Base-by-base conservation (phyloP, 2,329 filamentous ascomycete genomes). In the Dendryphion nanum region DNA sequence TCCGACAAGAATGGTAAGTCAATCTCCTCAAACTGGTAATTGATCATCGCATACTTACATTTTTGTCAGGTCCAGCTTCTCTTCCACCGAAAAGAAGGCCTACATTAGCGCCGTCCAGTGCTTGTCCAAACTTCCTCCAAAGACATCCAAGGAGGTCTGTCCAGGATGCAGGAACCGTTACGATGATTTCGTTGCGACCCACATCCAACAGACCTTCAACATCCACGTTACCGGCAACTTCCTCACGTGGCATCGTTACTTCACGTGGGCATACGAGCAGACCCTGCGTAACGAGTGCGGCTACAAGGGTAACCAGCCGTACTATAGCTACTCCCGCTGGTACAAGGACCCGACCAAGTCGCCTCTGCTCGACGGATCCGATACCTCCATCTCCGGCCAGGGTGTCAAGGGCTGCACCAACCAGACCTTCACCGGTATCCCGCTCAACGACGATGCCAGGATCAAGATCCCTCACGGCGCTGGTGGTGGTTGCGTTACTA, bases 321-420 rank as follows among this genome's bases (percentile, higher is more conserved):
- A 77, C 61, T n/a, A n/a, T n/a, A n/a, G n/a, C n/a, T n/a, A n/a
- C n/a, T n/a, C n/a, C n/a, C n/a, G n/a, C n/a, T 75, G 73, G 67
- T 73, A 79, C 58, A 79, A 75, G 72, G 70, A 69, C 8, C 67
- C 69, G 40, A 72, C 68, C 54, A 69, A 70, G 31, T 77, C 75
- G 1, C 73, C 76, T 13, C 55, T 82, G 35, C 81, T 82, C 45
- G 76, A 79, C 47, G 78, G 78, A 35, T 74, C 71, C 48, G 71
- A 71, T 18, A 76, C 72, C 38, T 66, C 70, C 26, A 61, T 66
- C 38, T 72, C 78, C 42, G 75, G 76, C 24, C 59, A 47, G 23
- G 57, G 58, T 28, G 51, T 57, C 10, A 38, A 50, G 6, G 52
- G 58, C 24, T 38, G 40, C 21, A 57, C 51, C 36, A 33, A 16